Evolutionary conservation across 305 asterid species (phyloP).

Genomic region (Andrographis paniculata): DNA sequence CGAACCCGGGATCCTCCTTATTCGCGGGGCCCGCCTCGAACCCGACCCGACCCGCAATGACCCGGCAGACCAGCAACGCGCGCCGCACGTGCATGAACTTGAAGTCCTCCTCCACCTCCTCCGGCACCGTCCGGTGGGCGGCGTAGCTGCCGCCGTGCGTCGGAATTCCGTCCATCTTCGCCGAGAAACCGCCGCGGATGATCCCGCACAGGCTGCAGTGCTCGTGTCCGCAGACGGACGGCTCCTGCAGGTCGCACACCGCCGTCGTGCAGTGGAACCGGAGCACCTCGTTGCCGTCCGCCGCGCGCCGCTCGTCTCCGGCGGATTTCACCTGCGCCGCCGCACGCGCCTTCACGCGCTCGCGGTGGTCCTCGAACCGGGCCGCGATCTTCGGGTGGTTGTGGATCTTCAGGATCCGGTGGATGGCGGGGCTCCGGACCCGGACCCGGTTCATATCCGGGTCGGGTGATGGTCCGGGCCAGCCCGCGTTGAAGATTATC

Average conservation of each 20-base stretch:
- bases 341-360: constrained; percentile 36
- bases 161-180: constrained; percentile 67
- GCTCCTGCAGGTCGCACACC: constrained; percentile 45
- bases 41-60: constrained; percentile 59
- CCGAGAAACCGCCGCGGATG: constrained; percentile 55
- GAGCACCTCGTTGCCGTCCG: constrained; percentile 80
- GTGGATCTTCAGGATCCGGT: constrained; percentile 52
- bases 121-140: constrained; percentile 69
- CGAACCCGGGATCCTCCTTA: constrained; percentile 47
- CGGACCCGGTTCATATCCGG: no score
- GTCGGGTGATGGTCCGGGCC: constrained; percentile 22
- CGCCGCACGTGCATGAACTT: constrained; percentile 65
- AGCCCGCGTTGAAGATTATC: constrained; percentile 54
- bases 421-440: constrained; percentile 16
- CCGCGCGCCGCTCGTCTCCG: constrained; percentile 56
- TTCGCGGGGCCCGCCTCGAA: constrained; percentile 33
- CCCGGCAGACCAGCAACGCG: constrained; percentile 71
- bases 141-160: constrained; percentile 56
- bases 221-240: constrained; percentile 40
- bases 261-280: constrained; percentile 70
- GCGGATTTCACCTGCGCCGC: constrained; percentile 5
- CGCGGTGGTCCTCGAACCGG: constrained; percentile 53
- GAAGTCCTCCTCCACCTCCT: constrained; percentile 73
- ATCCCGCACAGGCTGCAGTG: constrained; percentile 75
- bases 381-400: constrained; percentile 31